Evolutionary conservation across 169 alveolate genomes (phyloP), one percentile per base, ranked within the genome.

Genomic region (Plasmodium blacklocki): DNA sequence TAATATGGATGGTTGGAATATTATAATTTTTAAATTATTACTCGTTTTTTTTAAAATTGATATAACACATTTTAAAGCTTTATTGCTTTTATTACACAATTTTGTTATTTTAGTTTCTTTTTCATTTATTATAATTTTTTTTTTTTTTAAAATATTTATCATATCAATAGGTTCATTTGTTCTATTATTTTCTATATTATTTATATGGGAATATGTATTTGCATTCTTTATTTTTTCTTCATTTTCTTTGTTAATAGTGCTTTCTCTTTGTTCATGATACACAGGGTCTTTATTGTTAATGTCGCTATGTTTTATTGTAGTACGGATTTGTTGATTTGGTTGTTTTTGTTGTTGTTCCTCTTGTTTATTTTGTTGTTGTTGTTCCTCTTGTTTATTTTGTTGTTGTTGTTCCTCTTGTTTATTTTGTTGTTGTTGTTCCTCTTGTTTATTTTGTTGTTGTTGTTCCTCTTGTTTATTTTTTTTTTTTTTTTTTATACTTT

Each of bases 1-100:
- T 43, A 78, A 54, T 6, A 78, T 52, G 6, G 89, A 78, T 15
- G 89, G 89, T 29, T 78, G 76, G 18, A 78, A 50, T 7, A 78
- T 78, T 1, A 78, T 66, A 18, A 52, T 66, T 78, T 78, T 78
- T 43, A 67, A 66, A 52, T 49, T 23, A 5, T 18, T 3, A 15
- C 89, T 23, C 1, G 39, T 11, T 29, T 52, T 64, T 67, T 78
- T 78, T n/a, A 78, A 14, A 23, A 47, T 49, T 18, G 56, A 18
- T 15, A 66, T 23, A 23, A 23, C 7, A 50, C 15, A 21, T n/a
- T 66, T 64, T 2, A 78, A 21, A 29, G 32, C 80, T 15, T 67
- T 66, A 15, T 70, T 1, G 15, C 89, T 47, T 6, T 66, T 78
- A 9, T 60, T 67, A 62, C 47, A 78, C 7, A 66, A 23, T 67